Evolutionary conservation across 2,329 filamentous ascomycete genomes (phyloP), one percentile per base, ranked within the genome.

Genomic region (Rhexocercosporidium sp.): DNA sequence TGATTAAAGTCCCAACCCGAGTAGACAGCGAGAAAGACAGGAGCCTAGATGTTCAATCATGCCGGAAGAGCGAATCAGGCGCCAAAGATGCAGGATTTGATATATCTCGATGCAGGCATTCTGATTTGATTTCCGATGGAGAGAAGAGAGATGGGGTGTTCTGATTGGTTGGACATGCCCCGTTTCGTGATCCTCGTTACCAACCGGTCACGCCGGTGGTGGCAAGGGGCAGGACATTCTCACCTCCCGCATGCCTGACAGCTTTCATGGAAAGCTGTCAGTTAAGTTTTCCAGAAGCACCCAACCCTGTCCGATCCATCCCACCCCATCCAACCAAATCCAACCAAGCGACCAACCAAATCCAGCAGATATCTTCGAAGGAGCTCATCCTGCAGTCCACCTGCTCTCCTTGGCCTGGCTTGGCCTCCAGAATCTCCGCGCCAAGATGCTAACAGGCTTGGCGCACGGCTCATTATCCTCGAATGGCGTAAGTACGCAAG

Each of bases 121-220:
- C 22, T 9, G 2, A 22, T 37, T 12, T 11, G 31, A 12, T 34
- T 31, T 18, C n/a, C n/a, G n/a, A n/a, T n/a, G 9, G 29, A 34
- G 27, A 20, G n/a, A 37, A 3, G n/a, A 3, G 3, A 22, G n/a
- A 20, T 22, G 8, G 20, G 1, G 31, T 9, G n/a, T 3, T 8
- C 4, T 57, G n/a, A 57, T 25, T 37, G 29, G 53, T 37, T n/a
- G 31, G 27, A 37, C 51, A 56, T 34, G 29, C 29, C n/a, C n/a
- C 29, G 51, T 39, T 39, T n/a, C 2, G n/a, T 57, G 18, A 6
- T 34, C 34, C 9, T 37, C 31, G 51, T 57, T 37, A 57, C 53
- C 53, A 57, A 57, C 53, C 53, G 53, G 53, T 39, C 31, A 39
- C n/a, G n/a, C 53, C 53, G 53, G 25, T 51, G 47, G 47, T 25